Base-by-base conservation (phyloP, 148 eudicot genomes). In the Spergularia bocconei region DNA sequence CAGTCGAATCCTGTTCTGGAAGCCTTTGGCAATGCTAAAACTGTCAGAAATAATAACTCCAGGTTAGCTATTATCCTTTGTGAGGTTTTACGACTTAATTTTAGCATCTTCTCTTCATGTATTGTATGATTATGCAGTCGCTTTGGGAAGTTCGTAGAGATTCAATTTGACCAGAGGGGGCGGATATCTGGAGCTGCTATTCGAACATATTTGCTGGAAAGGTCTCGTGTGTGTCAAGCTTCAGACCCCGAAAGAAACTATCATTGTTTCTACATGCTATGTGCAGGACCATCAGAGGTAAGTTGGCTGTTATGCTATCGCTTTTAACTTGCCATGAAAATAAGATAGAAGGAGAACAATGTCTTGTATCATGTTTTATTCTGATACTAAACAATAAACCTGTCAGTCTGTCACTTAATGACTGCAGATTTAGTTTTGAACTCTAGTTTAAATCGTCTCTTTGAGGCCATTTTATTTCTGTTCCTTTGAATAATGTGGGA, bases 221-320 rank as follows among this genome's bases (percentile, higher is more conserved):
- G 99, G 71, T 96, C 99, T 84, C 99, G 99, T 68, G 99, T 96
- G 77, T 96, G 99, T 81, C 99, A 96, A 87, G 72, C 89, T 55
- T 96, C 99, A 57, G 98, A 96, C 79, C 99, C 99, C 9, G 99
- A 96, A 85, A 83, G 99, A 80, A 96, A 96, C 80, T 92, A 96
- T 85, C 99, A 96, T 73, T 96, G 99, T 86, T 96, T 96, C 86
- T 96, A 96, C 89, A 92, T 96, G 97, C 93, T 96, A 79, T 96
- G 99, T 86, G 92, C 97, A 51, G 99, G 90, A 72, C 99, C 99
- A 33, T 76, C 83, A 7, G 98, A 96, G 94, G 99, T 92, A 82
- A 80, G 58, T 66, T 20, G 66, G 44, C 60, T 62, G 70, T 67
- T 58, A 25, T 57, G 39, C n/a, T 63, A 44, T 11, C 20, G 39